Evolutionary conservation across 352 stramenopile genomes (phyloP), one percentile per base, ranked within the genome.

Genomic region (Globisporangium takayamanum): DNA sequence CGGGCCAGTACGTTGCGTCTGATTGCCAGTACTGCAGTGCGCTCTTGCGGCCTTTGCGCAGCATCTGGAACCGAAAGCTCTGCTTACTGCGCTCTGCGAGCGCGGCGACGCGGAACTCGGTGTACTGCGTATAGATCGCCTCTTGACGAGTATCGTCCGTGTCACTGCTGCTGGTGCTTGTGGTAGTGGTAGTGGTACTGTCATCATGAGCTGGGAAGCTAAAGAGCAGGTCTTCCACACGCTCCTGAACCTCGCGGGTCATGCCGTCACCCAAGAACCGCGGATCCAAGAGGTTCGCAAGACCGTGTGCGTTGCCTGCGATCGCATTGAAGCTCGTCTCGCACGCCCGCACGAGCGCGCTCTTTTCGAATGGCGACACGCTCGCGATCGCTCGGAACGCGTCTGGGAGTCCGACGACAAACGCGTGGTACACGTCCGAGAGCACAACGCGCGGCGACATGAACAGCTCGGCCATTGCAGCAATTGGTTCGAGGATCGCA

Each of bases 1-100:
- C 44, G 26, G 68, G 68, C 68, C 68, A 75, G 33, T 36, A 60
- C 49, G 53, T 44, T 1, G 57, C 68, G 48, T 75, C 68, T n/a
- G 64, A 59, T 10, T 63, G 61, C 68, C 68, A 72, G 42, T 66
- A 75, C 53, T 72, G 64, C 42, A 72, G 55, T 44, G 66, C 61
- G 0, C 44, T 56, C 64, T 75, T 72, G 18, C 68, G 66, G 49
- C 51, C 39, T 8, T 57, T 62, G 22, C 37, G 37, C 36, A 74
- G 53, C 53, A 71, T 61, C 45, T 26, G 44, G 56, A 59, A 74
- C 44, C 67, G 63, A 33, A 66, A 66, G 16, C 63, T 66, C 45
- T 63, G 53, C 36, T 53, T 54, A 1, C 51, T 46, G 37, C 66
- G 66, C 41, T 74, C 67, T 5, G 57, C 44, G 14, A 64, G 60